Percentiles rank a stretch among this genome's conserved stretches.
Conservation (phyloP, 768 basidiomycete species). For the Podaxis carcinomalis region DNA sequence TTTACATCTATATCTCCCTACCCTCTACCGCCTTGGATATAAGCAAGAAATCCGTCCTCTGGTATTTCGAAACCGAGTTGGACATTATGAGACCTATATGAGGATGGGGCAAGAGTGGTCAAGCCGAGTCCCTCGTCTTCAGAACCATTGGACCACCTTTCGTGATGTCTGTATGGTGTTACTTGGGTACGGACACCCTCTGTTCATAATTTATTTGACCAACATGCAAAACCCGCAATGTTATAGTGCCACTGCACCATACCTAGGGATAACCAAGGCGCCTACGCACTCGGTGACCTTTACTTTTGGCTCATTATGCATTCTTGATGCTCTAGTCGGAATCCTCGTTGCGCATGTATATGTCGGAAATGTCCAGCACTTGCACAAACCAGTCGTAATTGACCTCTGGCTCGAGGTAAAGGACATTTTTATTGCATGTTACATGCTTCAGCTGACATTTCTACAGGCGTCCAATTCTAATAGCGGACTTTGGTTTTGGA, state of each 20-base stretch:
- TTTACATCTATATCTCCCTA: background rate
- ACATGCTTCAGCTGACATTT: too few relatives aligned
- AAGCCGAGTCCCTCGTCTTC: background rate
- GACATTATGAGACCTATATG: background rate
- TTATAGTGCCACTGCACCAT: background rate
- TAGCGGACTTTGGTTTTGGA: background rate
- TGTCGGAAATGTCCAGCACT: too few relatives aligned
- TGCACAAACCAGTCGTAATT: background rate
- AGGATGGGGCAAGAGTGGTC: background rate
- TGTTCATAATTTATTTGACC: too few relatives aligned
- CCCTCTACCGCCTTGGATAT: background rate
- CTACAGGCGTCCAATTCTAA: background rate
- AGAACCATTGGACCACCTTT: background rate
- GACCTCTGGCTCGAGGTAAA: background rate
- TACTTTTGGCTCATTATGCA: background rate
- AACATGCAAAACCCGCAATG: too few relatives aligned
- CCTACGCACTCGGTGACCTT: background rate
- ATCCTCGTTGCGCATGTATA: background rate
- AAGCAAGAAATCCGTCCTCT: background rate
- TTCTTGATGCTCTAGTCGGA: background rate
- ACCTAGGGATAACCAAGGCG: background rate
- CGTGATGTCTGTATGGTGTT: background rate
- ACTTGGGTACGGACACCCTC: background rate
- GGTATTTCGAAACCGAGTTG: background rate
- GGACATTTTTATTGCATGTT: background rate